A percentile compares a stretch with the other conserved stretches of the same genome.
phyloP scores from a whole-genome alignment of 208 protist species.

The Zelonia costaricensis region DNA sequence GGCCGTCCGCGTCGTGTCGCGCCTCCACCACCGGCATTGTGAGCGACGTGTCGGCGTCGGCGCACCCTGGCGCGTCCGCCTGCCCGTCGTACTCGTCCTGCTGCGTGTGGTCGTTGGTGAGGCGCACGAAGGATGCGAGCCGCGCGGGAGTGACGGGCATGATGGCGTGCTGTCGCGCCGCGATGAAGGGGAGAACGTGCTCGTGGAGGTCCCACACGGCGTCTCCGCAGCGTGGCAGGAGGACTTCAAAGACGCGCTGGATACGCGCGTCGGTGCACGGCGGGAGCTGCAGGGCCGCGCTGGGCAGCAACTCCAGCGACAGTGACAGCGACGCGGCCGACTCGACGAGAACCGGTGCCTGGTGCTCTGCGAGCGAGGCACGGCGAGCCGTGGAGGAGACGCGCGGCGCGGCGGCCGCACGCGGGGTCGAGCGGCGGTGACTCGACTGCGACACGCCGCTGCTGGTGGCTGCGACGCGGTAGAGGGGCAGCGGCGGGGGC shows the following conservation, averaged over 20 bases:
- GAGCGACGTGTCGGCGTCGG: neutral
- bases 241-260: slow-evolving; percentile 1
- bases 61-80: neutral
- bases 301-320: neutral
- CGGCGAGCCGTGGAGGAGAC: no score
- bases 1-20: no score
- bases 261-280: neutral
- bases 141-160: neutral
- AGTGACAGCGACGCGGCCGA: neutral
- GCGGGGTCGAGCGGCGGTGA: no score
- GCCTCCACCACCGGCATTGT: neutral
- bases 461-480: no score
- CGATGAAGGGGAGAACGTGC: slow-evolving; percentile 19
- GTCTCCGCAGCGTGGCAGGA: neutral
- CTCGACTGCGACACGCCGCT: no score
- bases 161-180: slow-evolving; percentile 3
- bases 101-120: no score
- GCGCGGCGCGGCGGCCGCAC: neutral
- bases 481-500: no score
- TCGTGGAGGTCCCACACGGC: slow-evolving; percentile 8
- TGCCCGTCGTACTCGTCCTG: no score
- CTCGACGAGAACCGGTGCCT: no score
- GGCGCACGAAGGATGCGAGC: slow-evolving; percentile 4
- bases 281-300: slow-evolving; percentile 4
- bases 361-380: no score